Evolutionary conservation across 2,329 filamentous ascomycete species (phyloP).

Genomic region (Fusarium acutatum): DNA sequence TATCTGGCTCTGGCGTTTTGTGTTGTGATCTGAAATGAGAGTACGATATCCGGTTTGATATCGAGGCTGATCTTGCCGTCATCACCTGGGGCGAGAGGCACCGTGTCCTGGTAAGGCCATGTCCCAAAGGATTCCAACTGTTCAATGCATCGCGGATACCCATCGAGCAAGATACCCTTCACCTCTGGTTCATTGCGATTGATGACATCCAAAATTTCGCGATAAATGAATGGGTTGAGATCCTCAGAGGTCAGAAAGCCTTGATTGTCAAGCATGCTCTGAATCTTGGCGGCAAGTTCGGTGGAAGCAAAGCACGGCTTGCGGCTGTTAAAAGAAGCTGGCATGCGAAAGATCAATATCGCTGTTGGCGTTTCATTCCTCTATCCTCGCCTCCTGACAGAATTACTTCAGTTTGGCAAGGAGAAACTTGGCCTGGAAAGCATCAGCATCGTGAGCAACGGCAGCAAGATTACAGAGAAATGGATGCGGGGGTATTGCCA

Average conservation of each 20-base stretch:
- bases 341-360: background rate
- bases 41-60: background rate
- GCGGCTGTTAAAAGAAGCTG: background rate
- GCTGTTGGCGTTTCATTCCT: background rate
- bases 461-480: background rate
- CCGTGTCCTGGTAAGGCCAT: background rate
- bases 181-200: background rate
- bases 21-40: background rate
- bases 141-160: background rate
- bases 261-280: background rate
- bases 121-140: background rate
- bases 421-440: background rate
- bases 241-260: background rate
- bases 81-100: background rate
- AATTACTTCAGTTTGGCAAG: background rate
- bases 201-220: background rate
- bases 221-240: background rate
- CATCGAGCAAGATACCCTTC: background rate
- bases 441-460: background rate
- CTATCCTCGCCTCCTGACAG: background rate
- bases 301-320: background rate
- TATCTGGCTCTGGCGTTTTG: background rate
- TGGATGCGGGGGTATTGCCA: background rate
- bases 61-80: background rate
- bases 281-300: background rate